Evolutionary conservation across 2,329 filamentous ascomycete species (phyloP).

Genomic region (Fusarium falciforme): DNA sequence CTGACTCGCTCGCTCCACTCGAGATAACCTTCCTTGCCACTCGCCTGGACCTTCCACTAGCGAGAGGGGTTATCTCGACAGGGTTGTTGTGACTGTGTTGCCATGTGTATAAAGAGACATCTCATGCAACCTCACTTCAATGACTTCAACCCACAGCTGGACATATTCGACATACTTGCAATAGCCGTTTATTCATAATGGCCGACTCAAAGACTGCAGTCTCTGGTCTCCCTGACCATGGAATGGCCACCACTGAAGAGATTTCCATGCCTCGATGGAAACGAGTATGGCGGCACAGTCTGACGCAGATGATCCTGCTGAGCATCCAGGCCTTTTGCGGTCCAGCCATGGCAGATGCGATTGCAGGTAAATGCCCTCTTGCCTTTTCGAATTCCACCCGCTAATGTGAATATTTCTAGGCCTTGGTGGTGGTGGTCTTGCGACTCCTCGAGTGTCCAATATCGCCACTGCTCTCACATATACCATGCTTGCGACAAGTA

Average conservation of each 20-base stretch:
- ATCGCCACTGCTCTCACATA: slow-evolving; percentile 10
- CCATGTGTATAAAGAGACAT: not conserved
- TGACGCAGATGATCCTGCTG: slow-evolving; percentile 14
- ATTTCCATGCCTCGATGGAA: slow-evolving; percentile 5
- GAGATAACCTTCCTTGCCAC: not conserved
- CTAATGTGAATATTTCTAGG: not conserved
- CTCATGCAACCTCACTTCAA: not conserved
- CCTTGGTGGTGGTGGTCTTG: slow-evolving; percentile 12
- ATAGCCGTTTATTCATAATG: not conserved
- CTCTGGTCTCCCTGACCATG: not conserved
- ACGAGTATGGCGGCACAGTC: slow-evolving; percentile 9
- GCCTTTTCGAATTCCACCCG: not conserved
- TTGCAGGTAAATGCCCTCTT: not conserved
- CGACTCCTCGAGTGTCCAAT: slow-evolving; percentile 14
- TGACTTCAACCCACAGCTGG: not conserved
- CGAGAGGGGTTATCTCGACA: not conserved
- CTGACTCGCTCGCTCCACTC: not conserved
- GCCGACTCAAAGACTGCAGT: slow-evolving; percentile 3
- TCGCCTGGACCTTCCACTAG: slow-evolving; percentile 6
- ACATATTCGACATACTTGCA: not conserved
- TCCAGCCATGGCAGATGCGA: slow-evolving; percentile 14
- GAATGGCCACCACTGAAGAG: not conserved
- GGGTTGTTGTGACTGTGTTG: not conserved
- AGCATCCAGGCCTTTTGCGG: slow-evolving; percentile 16
- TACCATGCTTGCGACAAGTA: slow-evolving; percentile 10